Evolutionary conservation across 1,284 basidiomycete genomes (phyloP), one percentile per base, ranked within the genome.

Genomic region (Acaromyces ingoldii): DNA sequence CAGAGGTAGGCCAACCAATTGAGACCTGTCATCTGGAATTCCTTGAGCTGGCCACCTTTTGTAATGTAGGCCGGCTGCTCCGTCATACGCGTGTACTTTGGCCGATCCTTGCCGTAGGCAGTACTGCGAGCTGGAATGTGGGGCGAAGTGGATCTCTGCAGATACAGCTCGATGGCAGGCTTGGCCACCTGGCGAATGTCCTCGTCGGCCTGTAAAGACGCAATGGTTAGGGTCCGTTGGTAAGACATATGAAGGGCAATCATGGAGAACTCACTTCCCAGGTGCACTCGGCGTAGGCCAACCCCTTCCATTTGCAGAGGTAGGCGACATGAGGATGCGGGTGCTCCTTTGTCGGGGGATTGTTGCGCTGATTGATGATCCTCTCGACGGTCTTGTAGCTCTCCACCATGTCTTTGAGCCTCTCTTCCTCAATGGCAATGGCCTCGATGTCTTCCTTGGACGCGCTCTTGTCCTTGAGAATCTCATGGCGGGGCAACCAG

Each of bases 1-100:
- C 93, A 98, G 6, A 93, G 80, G 76, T 95, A 98, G 1, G 90
- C 89, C 21, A 99, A 82, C 95, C 95, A 99, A 76, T 98, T 98
- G 60, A 99, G 81, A 29, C 95, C 95, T 1, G 91, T 96, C 50
- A 98, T 81, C 79, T 99, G 95, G 81, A 98, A 99, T 65, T 97
- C 93, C 77, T 98, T 98, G 60, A 99, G 81, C 55, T 85, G 80
- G 9, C 89, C 89, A 31, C 64, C 64, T n/a, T 36, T 40, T 55
- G 77, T 79, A 65, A 98, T 84, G 76, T 96, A 99, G 6, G 86
- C 84, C 1, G 95, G 95, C 76, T 97, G 91, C 72, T 88, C 86
- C 17, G 81, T 82, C 71, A 98, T 89, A 78, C 91, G 89, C 66
- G 83, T 81, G 78, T 92, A 97, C 19, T 80, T 60, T 0, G 93